Conservation (phyloP, 768 basidiomycete genomes). For the Scleroderma citrinum region DNA sequence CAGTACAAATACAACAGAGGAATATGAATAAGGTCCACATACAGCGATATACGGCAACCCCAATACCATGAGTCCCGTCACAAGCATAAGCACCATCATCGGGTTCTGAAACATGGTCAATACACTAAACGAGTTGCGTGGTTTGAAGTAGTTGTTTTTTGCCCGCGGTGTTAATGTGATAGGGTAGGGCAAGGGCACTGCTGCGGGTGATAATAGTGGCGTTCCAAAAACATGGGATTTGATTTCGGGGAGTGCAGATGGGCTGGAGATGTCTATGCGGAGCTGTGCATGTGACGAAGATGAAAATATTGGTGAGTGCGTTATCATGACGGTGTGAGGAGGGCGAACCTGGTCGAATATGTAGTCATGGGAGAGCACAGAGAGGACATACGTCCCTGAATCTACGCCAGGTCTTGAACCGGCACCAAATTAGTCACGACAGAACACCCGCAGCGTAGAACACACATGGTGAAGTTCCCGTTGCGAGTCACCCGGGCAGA, state of each 20-base stretch:
- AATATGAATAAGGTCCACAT: background rate
- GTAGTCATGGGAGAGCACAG: conserved; percentile 60
- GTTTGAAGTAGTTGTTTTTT: conserved; percentile 59
- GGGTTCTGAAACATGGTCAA: conserved; percentile 75
- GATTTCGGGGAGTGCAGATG: conserved; percentile 43
- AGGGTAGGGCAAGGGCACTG: conserved; percentile 46
- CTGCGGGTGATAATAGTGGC: conserved; percentile 35
- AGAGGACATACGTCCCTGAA: conserved; percentile 64
- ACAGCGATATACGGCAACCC: conserved; percentile 77
- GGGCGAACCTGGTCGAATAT: conserved; percentile 59
- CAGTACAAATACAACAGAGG: too few species aligned
- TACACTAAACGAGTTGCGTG: conserved; percentile 57
- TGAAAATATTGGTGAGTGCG: too few species aligned
- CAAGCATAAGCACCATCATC: conserved; percentile 77
- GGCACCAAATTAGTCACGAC: background rate
- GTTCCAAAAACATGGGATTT: conserved; percentile 65
- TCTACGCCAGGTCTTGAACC: conserved; percentile 55
- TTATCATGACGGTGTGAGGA: too few species aligned
- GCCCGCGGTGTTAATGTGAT: conserved; percentile 43
- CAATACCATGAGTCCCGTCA: conserved; percentile 61
- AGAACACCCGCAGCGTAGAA: background rate
- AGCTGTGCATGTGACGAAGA: conserved; percentile 51
- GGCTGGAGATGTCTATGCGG: conserved; percentile 55
- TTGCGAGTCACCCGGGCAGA: conserved; percentile 42
- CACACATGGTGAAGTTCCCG: background rate